phyloP scores from a whole-genome alignment of 441 rosid genomes.

The Euphorbia schlechtendalii region DNA sequence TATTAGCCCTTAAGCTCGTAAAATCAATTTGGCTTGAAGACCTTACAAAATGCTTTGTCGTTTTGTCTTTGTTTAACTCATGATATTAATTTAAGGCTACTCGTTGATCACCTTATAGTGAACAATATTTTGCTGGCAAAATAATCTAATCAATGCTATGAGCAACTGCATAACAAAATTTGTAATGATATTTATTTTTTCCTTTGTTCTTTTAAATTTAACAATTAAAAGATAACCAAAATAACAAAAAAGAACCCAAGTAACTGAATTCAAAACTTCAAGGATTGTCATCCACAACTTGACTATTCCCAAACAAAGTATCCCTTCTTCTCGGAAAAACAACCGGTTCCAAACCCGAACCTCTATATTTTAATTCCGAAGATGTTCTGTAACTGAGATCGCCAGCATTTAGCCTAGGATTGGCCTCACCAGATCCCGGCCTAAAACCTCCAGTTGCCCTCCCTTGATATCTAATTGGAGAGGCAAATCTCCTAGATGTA shows the following conservation, averaged over 20 bases:
- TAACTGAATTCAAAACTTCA: not conserved
- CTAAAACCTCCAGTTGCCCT: slow-evolving; percentile 52
- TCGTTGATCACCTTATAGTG: no score
- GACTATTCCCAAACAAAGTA: slow-evolving; percentile 48
- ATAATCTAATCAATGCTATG: not conserved
- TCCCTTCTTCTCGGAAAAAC: slow-evolving; percentile 78
- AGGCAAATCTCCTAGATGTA: slow-evolving; percentile 47
- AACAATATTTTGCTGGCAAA: not conserved
- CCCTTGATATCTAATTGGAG: slow-evolving; percentile 63
- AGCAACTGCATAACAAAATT: not conserved
- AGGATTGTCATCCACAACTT: slow-evolving; percentile 30
- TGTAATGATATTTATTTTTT: not conserved
- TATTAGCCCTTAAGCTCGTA: no score
- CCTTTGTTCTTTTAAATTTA: slow-evolving; percentile 2
- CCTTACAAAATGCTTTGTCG: no score
- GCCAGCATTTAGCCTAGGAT: slow-evolving; percentile 45
- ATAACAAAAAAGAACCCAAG: not conserved
- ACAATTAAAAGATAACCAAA: no score
- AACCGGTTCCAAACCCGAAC: slow-evolving; percentile 57
- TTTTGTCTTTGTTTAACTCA: no score
- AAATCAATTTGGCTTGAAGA: no score
- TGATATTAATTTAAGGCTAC: no score
- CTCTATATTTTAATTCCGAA: slow-evolving; percentile 57
- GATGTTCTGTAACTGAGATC: slow-evolving; percentile 63
- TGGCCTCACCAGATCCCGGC: slow-evolving; percentile 43